Evolutionary conservation across 306 rosid species (phyloP).

Genomic region (Vigna hirtella): DNA sequence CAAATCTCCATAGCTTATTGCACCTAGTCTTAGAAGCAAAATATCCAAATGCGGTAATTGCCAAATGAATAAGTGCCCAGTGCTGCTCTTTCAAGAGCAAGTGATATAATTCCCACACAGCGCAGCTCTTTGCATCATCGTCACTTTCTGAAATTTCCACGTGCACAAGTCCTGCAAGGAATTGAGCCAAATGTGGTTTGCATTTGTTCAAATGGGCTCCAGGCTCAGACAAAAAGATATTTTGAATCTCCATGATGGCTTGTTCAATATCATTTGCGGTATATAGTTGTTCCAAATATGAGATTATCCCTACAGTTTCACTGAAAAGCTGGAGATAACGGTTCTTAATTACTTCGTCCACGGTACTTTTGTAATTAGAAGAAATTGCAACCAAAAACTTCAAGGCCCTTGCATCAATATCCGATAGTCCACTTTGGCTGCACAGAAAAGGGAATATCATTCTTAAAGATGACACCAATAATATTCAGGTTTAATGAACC

Average conservation of each 20-base stretch:
- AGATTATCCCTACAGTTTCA: slow-evolving; percentile 72
- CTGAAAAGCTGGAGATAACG: slow-evolving; percentile 65
- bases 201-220: slow-evolving; percentile 63
- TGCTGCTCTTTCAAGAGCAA: slow-evolving; percentile 80
- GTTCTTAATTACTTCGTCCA: slow-evolving; percentile 60
- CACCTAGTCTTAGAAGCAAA: slow-evolving; percentile 71
- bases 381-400: slow-evolving; percentile 67
- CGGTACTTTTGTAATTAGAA: slow-evolving; percentile 56
- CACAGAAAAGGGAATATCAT: slow-evolving; percentile 44
- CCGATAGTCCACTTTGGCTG: slow-evolving; percentile 59
- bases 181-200: slow-evolving; percentile 83
- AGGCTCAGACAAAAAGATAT: slow-evolving; percentile 71
- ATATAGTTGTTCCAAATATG: slow-evolving; percentile 64
- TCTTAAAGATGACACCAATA: slow-evolving; percentile 25
- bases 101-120: slow-evolving; percentile 70
- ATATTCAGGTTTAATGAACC: slow-evolving; percentile 28
- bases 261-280: slow-evolving; percentile 65
- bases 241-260: slow-evolving; percentile 68
- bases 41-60: slow-evolving; percentile 75
- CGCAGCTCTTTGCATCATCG: slow-evolving; percentile 61
- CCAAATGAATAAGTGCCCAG: slow-evolving; percentile 85
- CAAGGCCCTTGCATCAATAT: slow-evolving; percentile 67
- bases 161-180: slow-evolving; percentile 72
- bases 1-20: slow-evolving; percentile 79
- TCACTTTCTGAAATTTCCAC: slow-evolving; percentile 67